Conservation (phyloP, 1,284 basidiomycete genomes). For the Serendipita sp. region DNA sequence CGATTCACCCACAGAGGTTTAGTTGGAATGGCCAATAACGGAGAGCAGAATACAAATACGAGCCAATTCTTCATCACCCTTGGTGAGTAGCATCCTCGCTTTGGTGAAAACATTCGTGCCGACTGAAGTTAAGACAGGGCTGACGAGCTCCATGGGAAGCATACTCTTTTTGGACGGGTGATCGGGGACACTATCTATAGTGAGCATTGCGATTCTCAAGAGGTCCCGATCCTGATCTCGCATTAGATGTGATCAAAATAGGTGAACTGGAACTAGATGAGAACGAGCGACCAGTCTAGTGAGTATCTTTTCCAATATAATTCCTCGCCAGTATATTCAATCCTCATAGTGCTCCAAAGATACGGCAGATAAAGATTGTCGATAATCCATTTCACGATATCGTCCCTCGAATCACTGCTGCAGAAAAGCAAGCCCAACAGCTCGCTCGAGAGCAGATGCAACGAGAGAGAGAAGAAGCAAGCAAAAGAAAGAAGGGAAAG, state of each 20-base stretch:
- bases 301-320: constrained; percentile 17
- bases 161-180: constrained; percentile 73
- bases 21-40: constrained; percentile 88
- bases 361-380: constrained; percentile 67
- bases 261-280: constrained; percentile 76
- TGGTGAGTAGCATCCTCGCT: constrained; percentile 29
- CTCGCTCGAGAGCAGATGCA: constrained; percentile 62
- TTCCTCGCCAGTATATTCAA: neutral
- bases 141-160: constrained; percentile 78
- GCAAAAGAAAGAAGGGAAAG: constrained; percentile 60
- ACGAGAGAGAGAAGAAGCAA: constrained; percentile 61
- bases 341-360: constrained; percentile 64
- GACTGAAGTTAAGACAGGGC: constrained; percentile 46
- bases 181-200: constrained; percentile 79
- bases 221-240: constrained; percentile 10
- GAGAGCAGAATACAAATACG: constrained; percentile 65
- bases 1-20: constrained; percentile 75
- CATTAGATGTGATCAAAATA: constrained; percentile 74
- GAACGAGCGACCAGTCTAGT: constrained; percentile 79
- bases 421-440: constrained; percentile 72
- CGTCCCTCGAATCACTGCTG: constrained; percentile 88
- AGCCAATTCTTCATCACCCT: constrained; percentile 81
- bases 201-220: constrained; percentile 25
- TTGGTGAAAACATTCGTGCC: constrained; percentile 1
- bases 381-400: constrained; percentile 94